phyloP scores from a whole-genome alignment of 2,329 filamentous ascomycete genomes.

The Nigrograna mackinnonii region DNA sequence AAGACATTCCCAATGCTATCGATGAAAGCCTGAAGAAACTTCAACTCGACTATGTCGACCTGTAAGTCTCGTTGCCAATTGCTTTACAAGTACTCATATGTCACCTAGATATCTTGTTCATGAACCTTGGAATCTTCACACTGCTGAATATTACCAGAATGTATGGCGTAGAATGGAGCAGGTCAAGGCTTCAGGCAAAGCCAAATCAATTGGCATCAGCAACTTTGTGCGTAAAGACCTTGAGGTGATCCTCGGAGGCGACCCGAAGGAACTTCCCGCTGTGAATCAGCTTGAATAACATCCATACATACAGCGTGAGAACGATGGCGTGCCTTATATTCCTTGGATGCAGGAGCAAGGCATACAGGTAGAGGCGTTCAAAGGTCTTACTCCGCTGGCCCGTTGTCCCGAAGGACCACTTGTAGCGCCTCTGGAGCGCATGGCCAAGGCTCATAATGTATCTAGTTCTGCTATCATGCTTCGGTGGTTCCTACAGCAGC shows the following conservation, averaged over 20 bases:
- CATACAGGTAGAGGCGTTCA: not conserved
- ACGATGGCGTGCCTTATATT: not conserved
- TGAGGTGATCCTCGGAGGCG: slow-evolving; percentile 52
- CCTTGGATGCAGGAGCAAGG: not conserved
- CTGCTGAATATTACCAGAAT: slow-evolving; percentile 44
- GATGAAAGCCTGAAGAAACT: slow-evolving; percentile 59
- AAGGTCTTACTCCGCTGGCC: not conserved
- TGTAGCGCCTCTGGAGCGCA: not conserved
- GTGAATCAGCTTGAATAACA: slow-evolving; percentile 69
- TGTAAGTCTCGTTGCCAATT: slow-evolving; percentile 49
- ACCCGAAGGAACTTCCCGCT: slow-evolving; percentile 56
- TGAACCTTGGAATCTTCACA: not conserved
- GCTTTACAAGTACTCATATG: not conserved
- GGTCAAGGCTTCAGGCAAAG: slow-evolving; percentile 55
- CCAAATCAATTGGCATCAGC: slow-evolving; percentile 61
- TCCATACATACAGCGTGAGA: slow-evolving; percentile 62
- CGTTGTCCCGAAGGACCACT: not conserved
- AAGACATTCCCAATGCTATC: slow-evolving; percentile 56
- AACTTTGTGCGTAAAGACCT: slow-evolving; percentile 57
- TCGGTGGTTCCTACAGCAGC: not conserved
- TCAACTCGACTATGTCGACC: slow-evolving; percentile 60
- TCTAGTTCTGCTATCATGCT: not conserved
- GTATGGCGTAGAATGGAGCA: slow-evolving; percentile 61
- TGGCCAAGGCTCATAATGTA: not conserved
- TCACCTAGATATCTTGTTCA: not conserved